phyloP scores from a whole-genome alignment of 2,329 filamentous ascomycete species.

The Shiraia sp. region DNA sequence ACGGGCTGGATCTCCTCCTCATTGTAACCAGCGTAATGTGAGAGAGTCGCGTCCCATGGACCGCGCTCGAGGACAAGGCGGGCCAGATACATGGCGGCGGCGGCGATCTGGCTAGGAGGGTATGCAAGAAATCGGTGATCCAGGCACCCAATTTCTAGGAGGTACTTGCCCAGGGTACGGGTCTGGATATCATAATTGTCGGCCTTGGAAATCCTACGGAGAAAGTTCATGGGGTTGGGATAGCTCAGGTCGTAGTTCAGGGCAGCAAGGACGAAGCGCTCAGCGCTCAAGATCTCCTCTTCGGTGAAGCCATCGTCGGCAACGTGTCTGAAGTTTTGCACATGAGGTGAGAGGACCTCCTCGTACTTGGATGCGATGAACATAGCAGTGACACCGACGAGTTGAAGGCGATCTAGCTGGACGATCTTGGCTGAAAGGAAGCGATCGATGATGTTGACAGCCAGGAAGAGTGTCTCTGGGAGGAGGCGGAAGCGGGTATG shows the following conservation, averaged over 20 bases:
- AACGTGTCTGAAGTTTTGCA: slow-evolving; percentile 95
- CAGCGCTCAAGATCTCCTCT: slow-evolving; percentile 93
- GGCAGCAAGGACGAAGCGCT: slow-evolving; percentile 88
- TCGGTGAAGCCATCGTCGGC: slow-evolving; percentile 96
- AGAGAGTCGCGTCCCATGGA: slow-evolving; percentile 85
- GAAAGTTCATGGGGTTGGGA: slow-evolving; percentile 99
- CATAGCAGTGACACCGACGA: slow-evolving; percentile 98
- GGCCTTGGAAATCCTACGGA: slow-evolving; percentile 96
- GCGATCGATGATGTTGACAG: slow-evolving; percentile 97
- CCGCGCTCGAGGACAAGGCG: slow-evolving; percentile 89
- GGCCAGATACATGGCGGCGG: slow-evolving; percentile 92
- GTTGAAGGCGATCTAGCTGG: slow-evolving; percentile 90
- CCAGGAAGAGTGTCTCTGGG: slow-evolving; percentile 93
- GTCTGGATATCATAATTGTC: slow-evolving; percentile 99
- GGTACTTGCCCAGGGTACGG: slow-evolving; percentile 93
- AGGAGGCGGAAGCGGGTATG: slow-evolving; percentile 95
- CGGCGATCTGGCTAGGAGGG: slow-evolving; percentile 86
- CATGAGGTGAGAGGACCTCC: slow-evolving; percentile 94
- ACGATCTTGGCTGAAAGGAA: slow-evolving; percentile 96
- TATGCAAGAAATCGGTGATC: slow-evolving; percentile 93
- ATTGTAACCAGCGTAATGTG: slow-evolving; percentile 89
- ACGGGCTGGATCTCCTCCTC: slow-evolving; percentile 93
- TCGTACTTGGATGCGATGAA: slow-evolving; percentile 99
- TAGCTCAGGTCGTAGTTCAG: slow-evolving; percentile 98
- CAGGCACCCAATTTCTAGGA: slow-evolving; percentile 94